phyloP scores from a whole-genome alignment of 2,329 filamentous ascomycete species.

The Westerdykella ornata region DNA sequence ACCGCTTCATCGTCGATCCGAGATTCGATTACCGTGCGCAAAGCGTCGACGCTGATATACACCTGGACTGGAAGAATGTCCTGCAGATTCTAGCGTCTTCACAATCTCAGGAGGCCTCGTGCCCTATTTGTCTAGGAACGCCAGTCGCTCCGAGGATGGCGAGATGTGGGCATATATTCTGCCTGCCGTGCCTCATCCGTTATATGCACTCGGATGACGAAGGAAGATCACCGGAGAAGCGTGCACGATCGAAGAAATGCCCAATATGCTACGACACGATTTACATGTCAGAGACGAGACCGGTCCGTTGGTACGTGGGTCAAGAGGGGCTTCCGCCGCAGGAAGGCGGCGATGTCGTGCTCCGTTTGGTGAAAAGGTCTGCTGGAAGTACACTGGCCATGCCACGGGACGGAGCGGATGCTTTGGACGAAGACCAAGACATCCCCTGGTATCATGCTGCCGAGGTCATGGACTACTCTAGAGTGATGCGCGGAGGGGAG shows the following conservation, averaged over 20 bases:
- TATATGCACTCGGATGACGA: conserved; percentile 87
- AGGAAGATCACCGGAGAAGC: conserved; percentile 55
- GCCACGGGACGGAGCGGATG: conserved; percentile 72
- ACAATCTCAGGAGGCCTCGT: conserved; percentile 80
- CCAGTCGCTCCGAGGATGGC: conserved; percentile 95
- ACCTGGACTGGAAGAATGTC: conserved; percentile 84
- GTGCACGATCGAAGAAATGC: conserved; percentile 83
- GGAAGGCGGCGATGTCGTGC: conserved; percentile 81
- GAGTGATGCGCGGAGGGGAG: conserved; percentile 88
- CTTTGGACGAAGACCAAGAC: conserved; percentile 62
- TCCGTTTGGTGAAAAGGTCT: conserved; percentile 76
- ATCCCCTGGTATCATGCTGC: conserved; percentile 94
- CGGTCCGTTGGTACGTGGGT: conserved; percentile 84
- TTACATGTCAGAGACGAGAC: conserved; percentile 83
- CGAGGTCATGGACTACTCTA: conserved; percentile 88
- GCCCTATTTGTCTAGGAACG: conserved; percentile 88
- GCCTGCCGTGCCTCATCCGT: conserved; percentile 82
- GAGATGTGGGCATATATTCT: conserved; percentile 95
- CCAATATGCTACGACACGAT: conserved; percentile 91
- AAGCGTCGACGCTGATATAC: conserved; percentile 76
- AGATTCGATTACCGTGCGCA: conserved; percentile 72
- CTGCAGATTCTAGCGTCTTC: conserved; percentile 86
- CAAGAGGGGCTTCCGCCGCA: conserved; percentile 76
- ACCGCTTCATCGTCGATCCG: conserved; percentile 90
- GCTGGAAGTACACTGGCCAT: conserved; percentile 79